Percentiles rank a stretch among this genome's conserved stretches.
These are phyloP conservation scores for Cladosporium austrohemisphaericum DNA, from an alignment of 2,329 filamentous ascomycete genomes.

Conservation along the genomic window DNA sequence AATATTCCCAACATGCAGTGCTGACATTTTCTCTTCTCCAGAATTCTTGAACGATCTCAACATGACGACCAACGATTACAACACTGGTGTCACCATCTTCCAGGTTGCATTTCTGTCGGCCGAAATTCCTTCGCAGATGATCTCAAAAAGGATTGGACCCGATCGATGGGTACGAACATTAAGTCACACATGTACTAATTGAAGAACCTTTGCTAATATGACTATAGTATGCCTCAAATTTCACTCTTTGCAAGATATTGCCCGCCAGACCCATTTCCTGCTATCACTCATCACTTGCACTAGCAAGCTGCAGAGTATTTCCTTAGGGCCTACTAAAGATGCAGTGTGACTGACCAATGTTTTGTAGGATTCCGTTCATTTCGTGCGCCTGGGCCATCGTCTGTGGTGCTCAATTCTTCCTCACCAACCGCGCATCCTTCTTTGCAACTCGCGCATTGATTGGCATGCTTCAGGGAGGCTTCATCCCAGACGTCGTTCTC, in stretches of 20 bases:
- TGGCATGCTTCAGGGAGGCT: slow-evolving; percentile 40
- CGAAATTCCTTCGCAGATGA: slow-evolving; percentile 35
- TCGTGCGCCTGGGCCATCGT: slow-evolving; percentile 58
- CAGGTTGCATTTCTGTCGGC: slow-evolving; percentile 72
- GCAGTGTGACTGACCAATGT: no score
- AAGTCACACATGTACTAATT: no score
- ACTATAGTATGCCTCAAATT: no score
- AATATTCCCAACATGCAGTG: not conserved
- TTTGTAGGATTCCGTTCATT: slow-evolving; percentile 56
- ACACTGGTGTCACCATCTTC: slow-evolving; percentile 55
- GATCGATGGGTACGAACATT: slow-evolving; percentile 41
- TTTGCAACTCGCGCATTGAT: slow-evolving; percentile 43
- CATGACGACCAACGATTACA: slow-evolving; percentile 50
- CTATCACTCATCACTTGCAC: no score
- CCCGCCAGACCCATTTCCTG: no score
- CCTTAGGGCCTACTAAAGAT: no score
- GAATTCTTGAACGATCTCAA: slow-evolving; percentile 50
- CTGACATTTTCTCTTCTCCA: slow-evolving; percentile 28
- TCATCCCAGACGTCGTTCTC: slow-evolving; percentile 62
- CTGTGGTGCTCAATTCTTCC: slow-evolving; percentile 54
- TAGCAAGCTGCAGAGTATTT: no score
- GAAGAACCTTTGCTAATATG: no score
- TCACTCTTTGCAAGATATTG: no score
- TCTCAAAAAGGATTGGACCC: slow-evolving; percentile 45
- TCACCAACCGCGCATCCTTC: slow-evolving; percentile 46